These are phyloP conservation scores for Proliferodiscus dingleyae DNA, from an alignment of 2,329 filamentous ascomycete species.

Conservation along the genomic window DNA sequence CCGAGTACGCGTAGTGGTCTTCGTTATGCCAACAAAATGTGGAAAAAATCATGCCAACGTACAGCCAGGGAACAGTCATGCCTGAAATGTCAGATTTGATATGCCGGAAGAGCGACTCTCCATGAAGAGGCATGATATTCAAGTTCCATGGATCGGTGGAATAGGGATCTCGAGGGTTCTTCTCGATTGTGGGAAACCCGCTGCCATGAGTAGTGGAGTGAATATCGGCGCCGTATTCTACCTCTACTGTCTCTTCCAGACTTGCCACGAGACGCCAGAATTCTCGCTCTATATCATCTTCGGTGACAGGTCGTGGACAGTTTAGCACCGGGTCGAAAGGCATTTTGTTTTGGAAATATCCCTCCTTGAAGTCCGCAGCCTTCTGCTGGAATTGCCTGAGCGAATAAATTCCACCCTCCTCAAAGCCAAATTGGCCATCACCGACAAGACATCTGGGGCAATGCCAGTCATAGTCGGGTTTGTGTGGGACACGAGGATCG, in stretches of 20 bases:
- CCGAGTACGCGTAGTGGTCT: constrained; percentile 95
- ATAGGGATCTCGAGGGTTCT: constrained; percentile 80
- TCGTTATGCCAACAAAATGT: constrained; percentile 99
- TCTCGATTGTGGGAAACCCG: constrained; percentile 91
- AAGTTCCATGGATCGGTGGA: constrained; percentile 93
- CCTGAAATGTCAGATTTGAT: constrained; percentile 98
- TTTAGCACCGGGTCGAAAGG: constrained; percentile 81
- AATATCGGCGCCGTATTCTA: constrained; percentile 97
- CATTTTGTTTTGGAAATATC: constrained; percentile 88
- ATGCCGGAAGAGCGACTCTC: constrained; percentile 89
- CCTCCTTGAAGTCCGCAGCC: constrained; percentile 89
- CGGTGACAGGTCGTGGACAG: constrained; percentile 73
- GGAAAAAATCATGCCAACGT: constrained; percentile 99
- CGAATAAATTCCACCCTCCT: constrained; percentile 94
- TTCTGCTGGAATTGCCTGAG: constrained; percentile 94
- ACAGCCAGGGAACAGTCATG: constrained; percentile 99
- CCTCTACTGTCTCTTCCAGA: constrained; percentile 90
- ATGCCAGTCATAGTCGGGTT: constrained; percentile 89
- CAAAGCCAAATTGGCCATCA: constrained; percentile 94
- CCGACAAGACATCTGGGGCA: constrained; percentile 92
- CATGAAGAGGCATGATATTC: constrained; percentile 83
- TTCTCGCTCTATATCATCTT: constrained; percentile 93
- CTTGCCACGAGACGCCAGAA: constrained; percentile 96
- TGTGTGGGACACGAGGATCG: constrained; percentile 73
- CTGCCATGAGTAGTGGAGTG: constrained; percentile 97